Evolutionary conservation across 2,329 filamentous ascomycete species (phyloP), one percentile per base, ranked within the genome.

Genomic region (Alternaria infectoria): DNA sequence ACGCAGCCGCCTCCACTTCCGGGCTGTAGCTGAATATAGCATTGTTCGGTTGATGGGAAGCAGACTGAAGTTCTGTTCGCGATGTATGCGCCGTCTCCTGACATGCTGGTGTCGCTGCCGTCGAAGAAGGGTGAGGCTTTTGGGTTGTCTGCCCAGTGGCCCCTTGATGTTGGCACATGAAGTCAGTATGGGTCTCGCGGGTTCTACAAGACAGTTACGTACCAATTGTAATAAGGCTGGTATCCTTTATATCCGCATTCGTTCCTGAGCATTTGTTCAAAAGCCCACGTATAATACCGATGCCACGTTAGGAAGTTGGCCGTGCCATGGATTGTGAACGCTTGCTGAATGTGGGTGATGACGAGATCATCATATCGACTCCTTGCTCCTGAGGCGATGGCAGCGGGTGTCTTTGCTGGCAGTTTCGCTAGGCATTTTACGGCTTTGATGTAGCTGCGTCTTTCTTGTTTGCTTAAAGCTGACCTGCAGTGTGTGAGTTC

Each of bases 1-100:
- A 89, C 79, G 70, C 86, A 88, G 2, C 87, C 87, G 43, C 87
- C 86, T 13, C 87, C 87, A 0, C 81, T 80, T n/a, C 85, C 87
- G 0, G 82, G 82, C 0, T 83, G 84, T 10, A 85, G 73, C 19
- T 69, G 78, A 62, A 83, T 72, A 3, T 59, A 62, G 40, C 73
- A 77, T 3, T 36, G 17, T 8, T 66, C 56, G 11, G 61, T 59
- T 9, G 70, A 67, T 0, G 76, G 73, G 12, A 79, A 71, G 50
- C 75, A 78, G 10, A 71, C 70, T 47, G 56, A 77, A 70, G 67
- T 80, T 36, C 71, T 69, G 3, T 66, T 67, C 2, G 67, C 40
- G 4, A 69, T 69, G 51, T 72, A 78, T 3, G 62, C 76, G 21
- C 86, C 85, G 61, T 87, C 83, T 19, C 85, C 84, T 25, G 82